Conservation (phyloP, 345 rosid genomes). For the Salix suchowensis region DNA sequence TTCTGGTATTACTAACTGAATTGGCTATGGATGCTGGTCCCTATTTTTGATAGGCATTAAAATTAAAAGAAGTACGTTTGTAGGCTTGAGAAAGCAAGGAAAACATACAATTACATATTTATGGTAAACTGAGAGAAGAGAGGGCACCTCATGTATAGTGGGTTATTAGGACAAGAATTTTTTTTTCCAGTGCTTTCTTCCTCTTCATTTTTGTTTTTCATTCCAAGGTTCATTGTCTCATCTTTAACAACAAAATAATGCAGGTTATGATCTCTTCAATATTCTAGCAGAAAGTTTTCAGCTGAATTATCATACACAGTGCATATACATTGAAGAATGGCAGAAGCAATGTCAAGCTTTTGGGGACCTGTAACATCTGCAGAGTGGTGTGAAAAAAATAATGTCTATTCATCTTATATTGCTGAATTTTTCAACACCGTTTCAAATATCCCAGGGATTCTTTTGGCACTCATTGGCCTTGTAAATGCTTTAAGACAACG, state of each 20-base stretch:
- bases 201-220: background rate
- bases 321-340: constrained; percentile 44
- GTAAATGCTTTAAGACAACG: constrained; percentile 76
- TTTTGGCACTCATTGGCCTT: constrained; percentile 80
- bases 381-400: constrained; percentile 89
- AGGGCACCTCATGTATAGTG: background rate
- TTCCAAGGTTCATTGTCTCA: background rate
- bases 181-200: background rate
- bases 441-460: constrained; percentile 70
- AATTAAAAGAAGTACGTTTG: background rate
- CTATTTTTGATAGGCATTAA: background rate
- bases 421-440: constrained; percentile 89
- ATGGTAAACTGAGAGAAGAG: background rate
- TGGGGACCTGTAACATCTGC: constrained; percentile 95
- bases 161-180: background rate
- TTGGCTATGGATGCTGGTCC: background rate
- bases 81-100: background rate
- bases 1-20: background rate
- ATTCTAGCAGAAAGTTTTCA: constrained; percentile 13
- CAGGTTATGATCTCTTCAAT: constrained; percentile 23
- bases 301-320: constrained; percentile 10
- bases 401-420: constrained; percentile 61
- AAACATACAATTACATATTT: background rate
- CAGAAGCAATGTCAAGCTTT: constrained; percentile 66
- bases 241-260: background rate